phyloP scores from a whole-genome alignment of 2,329 filamentous ascomycete genomes.

The Juglanconis juglandina region DNA sequence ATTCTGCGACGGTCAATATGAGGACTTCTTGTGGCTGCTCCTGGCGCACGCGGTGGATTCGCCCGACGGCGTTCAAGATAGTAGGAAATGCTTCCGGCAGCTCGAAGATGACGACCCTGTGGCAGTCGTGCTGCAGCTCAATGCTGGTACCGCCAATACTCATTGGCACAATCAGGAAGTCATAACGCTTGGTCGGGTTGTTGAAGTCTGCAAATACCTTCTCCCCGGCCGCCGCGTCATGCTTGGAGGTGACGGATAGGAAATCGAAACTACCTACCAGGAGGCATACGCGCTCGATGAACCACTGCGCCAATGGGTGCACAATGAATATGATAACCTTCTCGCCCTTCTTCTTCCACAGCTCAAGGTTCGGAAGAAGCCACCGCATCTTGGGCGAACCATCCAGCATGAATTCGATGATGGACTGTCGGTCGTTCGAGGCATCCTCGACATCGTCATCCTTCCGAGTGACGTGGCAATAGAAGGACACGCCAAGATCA shows the following conservation, averaged over 20 bases:
- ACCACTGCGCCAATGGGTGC: constrained; percentile 1
- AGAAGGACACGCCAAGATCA: constrained; percentile 6
- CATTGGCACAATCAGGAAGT: not conserved
- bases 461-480: not conserved
- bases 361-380: not conserved
- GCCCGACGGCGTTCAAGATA: constrained; percentile 1
- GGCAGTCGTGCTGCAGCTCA: constrained; percentile 1
- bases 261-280: constrained; percentile 4
- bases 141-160: not conserved
- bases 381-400: not conserved
- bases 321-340: constrained; percentile 1
- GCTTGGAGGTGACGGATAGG: not conserved
- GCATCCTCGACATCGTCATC: not conserved
- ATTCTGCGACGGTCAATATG: not conserved
- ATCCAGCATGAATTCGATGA: not conserved
- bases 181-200: not conserved
- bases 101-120: constrained; percentile 3
- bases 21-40: not conserved
- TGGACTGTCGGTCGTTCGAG: not conserved
- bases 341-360: not conserved
- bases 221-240: not conserved
- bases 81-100: not conserved
- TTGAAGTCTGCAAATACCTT: not conserved
- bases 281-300: not conserved
- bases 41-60: not conserved